Evolutionary conservation across 2,329 filamentous ascomycete genomes (phyloP), one percentile per base, ranked within the genome.

Genomic region (Aspergillus thermomutatus): DNA sequence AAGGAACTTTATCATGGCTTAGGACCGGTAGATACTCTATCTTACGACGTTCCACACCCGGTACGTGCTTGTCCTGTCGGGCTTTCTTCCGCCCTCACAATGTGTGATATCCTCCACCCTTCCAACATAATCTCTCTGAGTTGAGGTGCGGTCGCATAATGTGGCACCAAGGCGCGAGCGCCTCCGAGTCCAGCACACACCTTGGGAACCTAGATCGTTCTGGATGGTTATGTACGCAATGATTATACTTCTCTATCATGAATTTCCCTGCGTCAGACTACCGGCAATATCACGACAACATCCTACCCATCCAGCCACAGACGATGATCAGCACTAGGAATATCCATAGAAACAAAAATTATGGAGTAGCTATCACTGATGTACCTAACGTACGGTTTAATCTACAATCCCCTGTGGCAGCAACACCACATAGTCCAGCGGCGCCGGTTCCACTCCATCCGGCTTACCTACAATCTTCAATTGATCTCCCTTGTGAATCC

Each of bases 341-440:
- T 31, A 37, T 37, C 14, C 31, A 17, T n/a, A 37, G 14, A 17
- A 17, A 17, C 14, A 26, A 4, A 34, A 14, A 34, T 37, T 37
- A n/a, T n/a, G n/a, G 5, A 37, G 2, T 6, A 3, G 0, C 31
- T 37, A 17, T 17, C 31, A 7, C 14, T 17, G n/a, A 17, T 17
- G 19, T 45, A 10, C 9, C 19, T 23, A 23, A 19, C n/a, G 19
- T 11, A 7, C n/a, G 9, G 6, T 2, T 28, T 73, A 87, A 68
- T 87, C 84, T 14, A 85, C 74, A 25, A 83, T 69, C 0, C 83
- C 85, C 3, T 70, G 64, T 0, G 87, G 87, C 56, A 90, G 66
- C 50, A 90, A 72, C 3, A 81, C 80, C 45, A 90, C 71, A 69
- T 90, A 90, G 72, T 90, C 87, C 59, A 90, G 53, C 4, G 87